Conservation (phyloP, 495 filamentous ascomycete genomes). For the Hypoxylon subgilvum region DNA sequence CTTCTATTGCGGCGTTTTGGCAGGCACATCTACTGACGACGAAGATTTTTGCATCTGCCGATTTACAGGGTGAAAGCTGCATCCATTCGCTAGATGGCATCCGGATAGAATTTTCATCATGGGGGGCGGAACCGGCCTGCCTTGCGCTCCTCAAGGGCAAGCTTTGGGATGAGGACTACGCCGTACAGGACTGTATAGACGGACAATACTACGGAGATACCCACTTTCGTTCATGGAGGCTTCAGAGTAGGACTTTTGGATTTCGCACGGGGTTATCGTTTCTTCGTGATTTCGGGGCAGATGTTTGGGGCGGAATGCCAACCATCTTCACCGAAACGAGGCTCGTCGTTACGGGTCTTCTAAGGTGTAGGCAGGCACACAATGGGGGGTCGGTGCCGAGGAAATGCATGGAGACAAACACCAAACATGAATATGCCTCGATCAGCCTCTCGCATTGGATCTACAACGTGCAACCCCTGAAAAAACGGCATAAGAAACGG, state of each 20-base stretch:
- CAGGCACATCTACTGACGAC: not conserved
- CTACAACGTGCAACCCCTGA: conserved; percentile 8
- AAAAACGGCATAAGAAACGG: too few relatives aligned
- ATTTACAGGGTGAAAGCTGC: too few relatives aligned
- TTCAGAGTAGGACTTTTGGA: not conserved
- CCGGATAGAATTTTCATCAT: not conserved
- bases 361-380: not conserved
- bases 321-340: too few relatives aligned
- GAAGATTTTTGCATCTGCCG: too few relatives aligned
- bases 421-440: conserved; percentile 12
- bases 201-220: conserved; percentile 17
- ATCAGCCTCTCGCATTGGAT: conserved; percentile 17
- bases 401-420: conserved; percentile 9
- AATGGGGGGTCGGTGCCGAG: not conserved
- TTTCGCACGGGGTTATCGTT: not conserved
- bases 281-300: not conserved
- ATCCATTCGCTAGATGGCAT: conserved; percentile 6
- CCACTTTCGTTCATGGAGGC: conserved; percentile 17
- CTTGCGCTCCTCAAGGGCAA: not conserved
- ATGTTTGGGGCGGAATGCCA: not conserved
- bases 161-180: not conserved
- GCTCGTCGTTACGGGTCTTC: too few relatives aligned
- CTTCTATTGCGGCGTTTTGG: conserved; percentile 2
- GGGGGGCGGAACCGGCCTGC: not conserved
- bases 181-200: not conserved